Evolutionary conservation across 257 asterid genomes (phyloP), one percentile per base, ranked within the genome.

Genomic region (Fraxinus anomala): DNA sequence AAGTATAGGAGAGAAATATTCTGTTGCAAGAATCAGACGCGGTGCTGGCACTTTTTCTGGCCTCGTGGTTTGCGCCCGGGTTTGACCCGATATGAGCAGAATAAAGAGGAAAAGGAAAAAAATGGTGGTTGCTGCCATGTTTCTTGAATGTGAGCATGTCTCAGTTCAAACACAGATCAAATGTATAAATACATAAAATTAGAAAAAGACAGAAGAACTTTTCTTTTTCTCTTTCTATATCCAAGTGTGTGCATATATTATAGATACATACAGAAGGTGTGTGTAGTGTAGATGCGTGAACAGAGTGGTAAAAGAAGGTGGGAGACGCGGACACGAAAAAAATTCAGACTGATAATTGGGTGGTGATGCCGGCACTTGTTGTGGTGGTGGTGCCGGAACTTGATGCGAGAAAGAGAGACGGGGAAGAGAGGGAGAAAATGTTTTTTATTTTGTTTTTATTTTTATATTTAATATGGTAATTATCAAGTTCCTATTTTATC

Each of bases 11-110:
- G 3, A 90, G 82, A 81, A 89, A 90, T 23, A 92, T 74, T 7
- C 96, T 96, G 84, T 79, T 88, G 83, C 97, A 92, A 59, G 70
- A 72, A 49, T 90, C 94, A 74, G 89, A 82, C 14, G 89, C 82
- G 92, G 85, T 0, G 88, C 74, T 21, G 87, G 86, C 24, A 91
- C 85, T 10, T 79, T 82, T 1, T 88, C 80, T 6, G 88, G 34
- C 26, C 87, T 70, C 3, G 83, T 81, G 65, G 82, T 66, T 47
- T 82, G 92, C 33, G 85, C 79, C 3, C 44, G 84, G 80, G 75
- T 37, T 31, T 66, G 86, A 75, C 47, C 59, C 8, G 76, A 54
- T 13, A 51, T 5, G 37, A 73, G 77, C 79, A 85, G 54, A 56
- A 76, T 59, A 21, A 28, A 70, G 28, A 61, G 80, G 80, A 75